Evolutionary conservation across 148 eudicot species (phyloP), one percentile per base, ranked within the genome.

Genomic region (Arbutus unedo): DNA sequence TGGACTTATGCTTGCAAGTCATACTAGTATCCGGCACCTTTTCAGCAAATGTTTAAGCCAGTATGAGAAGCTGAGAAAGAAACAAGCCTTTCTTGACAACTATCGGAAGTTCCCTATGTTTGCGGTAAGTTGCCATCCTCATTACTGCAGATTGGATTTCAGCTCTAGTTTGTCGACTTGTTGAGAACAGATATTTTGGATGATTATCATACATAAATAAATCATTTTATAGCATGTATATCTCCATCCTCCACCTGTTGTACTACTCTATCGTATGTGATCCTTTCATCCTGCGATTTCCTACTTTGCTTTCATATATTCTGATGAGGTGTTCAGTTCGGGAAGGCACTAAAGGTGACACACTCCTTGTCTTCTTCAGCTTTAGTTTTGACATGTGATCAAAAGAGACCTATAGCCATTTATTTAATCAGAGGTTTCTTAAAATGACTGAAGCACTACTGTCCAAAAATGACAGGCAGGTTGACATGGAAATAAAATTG

Each of bases 1-100:
- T 57, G 98, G 99, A 73, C 98, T 97, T 85, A 97, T 97, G 99
- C 84, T 97, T 79, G 99, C 98, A 41, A 97, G 95, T 87, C 93
- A 97, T 90, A 97, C 99, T 82, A 93, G 98, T 78, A 94, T 97
- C 83, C 92, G 99, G 25, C 97, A 97, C 88, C 91, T 94, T 79
- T 97, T 97, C 86, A 89, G 93, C 88, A 93, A 91, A 89, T 92
- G 93, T 59, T 87, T 97, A 87, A 93, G 93, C 87, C 98, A 97
- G 84, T 97, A 94, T 76, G 97, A 95, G 44, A 92, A 92, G 82
- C 81, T 97, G 90, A 92, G 98, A 87, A 97, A 94, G 91, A 93
- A 91, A 87, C 98, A 97, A 84, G 99, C 98, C 83, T 97, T 94
- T 91, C 90, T 97, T 85, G 99, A 97, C 90, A 93, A 97, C 80